Evolutionary conservation across 2,329 filamentous ascomycete species (phyloP).

Genomic region (Clonostachys chloroleuca): DNA sequence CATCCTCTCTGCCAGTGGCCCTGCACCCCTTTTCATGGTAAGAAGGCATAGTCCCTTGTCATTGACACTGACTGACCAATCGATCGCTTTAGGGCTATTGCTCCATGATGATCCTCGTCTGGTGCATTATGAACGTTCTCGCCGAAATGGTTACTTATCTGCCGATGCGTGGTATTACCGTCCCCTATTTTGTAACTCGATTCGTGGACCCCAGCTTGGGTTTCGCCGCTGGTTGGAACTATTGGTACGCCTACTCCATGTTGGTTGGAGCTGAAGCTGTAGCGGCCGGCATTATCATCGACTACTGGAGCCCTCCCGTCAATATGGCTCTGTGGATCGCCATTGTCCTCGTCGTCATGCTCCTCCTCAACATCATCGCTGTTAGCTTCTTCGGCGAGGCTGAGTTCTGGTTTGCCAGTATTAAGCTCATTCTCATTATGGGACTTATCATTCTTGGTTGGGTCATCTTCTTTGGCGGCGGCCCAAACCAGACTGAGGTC

Average conservation of each 20-base stretch:
- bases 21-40: conserved; percentile 62
- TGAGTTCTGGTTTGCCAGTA: conserved; percentile 56
- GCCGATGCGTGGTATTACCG: conserved; percentile 50
- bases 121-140: conserved; percentile 48
- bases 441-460: conserved; percentile 52
- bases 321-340: conserved; percentile 55
- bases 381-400: conserved; percentile 56
- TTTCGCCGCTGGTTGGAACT: conserved; percentile 57
- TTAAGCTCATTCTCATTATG: conserved; percentile 56
- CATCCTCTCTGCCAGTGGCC: conserved; percentile 51
- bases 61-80: conserved; percentile 19
- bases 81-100: conserved; percentile 35
- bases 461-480: conserved; percentile 52
- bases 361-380: conserved; percentile 52
- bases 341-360: conserved; percentile 47
- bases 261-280: conserved; percentile 53
- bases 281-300: conserved; percentile 52
- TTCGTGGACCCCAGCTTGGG: conserved; percentile 50
- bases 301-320: conserved; percentile 53
- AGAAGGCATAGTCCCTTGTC: too few relatives aligned
- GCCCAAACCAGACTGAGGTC: conserved; percentile 40
- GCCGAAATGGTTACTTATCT: conserved; percentile 52
- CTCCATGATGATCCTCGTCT: conserved; percentile 48
- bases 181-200: conserved; percentile 51
- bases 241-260: conserved; percentile 59